Percentiles rank a stretch among this genome's conserved stretches.
These are phyloP conservation scores for Puccinellia tenuiflora DNA, from an alignment of 176 grass and related monocot genomes.

Conservation along the genomic window DNA sequence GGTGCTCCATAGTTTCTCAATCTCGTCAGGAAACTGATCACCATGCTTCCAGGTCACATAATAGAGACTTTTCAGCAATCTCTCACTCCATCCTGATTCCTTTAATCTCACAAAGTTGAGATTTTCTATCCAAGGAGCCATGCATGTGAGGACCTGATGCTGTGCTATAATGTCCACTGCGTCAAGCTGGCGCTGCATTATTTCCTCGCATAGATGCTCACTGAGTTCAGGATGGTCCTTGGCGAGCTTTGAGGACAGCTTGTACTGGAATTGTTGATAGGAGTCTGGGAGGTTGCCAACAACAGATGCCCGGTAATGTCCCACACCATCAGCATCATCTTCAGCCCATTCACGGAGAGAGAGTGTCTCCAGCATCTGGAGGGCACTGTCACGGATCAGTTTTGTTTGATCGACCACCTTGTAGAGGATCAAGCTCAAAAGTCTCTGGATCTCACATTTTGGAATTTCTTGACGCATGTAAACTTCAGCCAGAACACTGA, in stretches of 20 bases:
- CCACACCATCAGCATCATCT: conserved; percentile 74
- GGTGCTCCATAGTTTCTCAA: conserved; percentile 98
- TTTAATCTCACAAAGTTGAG: conserved; percentile 85
- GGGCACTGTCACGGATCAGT: conserved; percentile 85
- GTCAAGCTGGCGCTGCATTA: conserved; percentile 98
- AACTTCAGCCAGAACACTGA: conserved; percentile 94
- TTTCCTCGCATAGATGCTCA: conserved; percentile 81
- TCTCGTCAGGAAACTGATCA: conserved; percentile 96
- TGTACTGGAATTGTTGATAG: conserved; percentile 98
- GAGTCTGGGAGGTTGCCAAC: conserved; percentile 98
- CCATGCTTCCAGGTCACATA: conserved; percentile 98
- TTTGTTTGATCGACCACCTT: conserved; percentile 97
- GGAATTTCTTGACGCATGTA: conserved; percentile 96
- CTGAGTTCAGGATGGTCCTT: conserved; percentile 98
- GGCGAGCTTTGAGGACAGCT: conserved; percentile 86
- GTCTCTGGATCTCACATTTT: conserved; percentile 87
- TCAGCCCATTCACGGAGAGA: conserved; percentile 95
- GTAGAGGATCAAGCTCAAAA: conserved; percentile 95
- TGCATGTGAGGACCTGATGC: conserved; percentile 96
- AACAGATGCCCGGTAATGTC: conserved; percentile 89
- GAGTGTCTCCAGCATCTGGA: conserved; percentile 96
- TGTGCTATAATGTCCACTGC: conserved; percentile 97
- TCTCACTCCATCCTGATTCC: conserved; percentile 91
- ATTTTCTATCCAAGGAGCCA: conserved; percentile 99
- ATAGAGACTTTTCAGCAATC: conserved; percentile 93